Conservation (phyloP, 176 grass and related monocot species). For the Oryza coarctata region DNA sequence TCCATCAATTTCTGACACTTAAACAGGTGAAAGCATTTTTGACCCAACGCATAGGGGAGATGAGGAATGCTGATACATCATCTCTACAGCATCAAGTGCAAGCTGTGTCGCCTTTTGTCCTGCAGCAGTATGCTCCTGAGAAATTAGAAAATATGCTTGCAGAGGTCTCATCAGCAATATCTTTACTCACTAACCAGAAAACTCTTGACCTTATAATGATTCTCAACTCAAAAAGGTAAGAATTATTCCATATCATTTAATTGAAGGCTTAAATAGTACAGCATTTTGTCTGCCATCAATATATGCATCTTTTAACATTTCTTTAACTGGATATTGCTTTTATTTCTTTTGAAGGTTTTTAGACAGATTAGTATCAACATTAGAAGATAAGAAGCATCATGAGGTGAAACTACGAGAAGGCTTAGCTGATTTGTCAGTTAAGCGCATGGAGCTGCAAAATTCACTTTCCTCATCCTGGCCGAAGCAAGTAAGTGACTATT, state of each 20-base stretch:
- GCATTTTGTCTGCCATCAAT: conserved; percentile 12
- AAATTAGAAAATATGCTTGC: conserved; percentile 62
- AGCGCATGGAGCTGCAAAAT: conserved; percentile 93
- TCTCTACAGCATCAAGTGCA: conserved; percentile 96
- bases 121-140: conserved; percentile 85
- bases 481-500: conserved; percentile 64
- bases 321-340: conserved; percentile 18
- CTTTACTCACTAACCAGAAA: conserved; percentile 80
- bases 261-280: background rate
- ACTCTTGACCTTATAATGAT: conserved; percentile 96
- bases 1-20: conserved; percentile 28
- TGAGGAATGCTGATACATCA: conserved; percentile 70
- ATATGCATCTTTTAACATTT: background rate
- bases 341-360: conserved; percentile 59
- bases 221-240: conserved; percentile 90
- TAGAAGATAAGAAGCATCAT: conserved; percentile 97
- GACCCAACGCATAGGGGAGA: conserved; percentile 66
- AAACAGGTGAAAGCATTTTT: conserved; percentile 86
- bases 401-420: conserved; percentile 75
- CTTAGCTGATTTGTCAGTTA: conserved; percentile 75
- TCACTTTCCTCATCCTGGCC: conserved; percentile 88
- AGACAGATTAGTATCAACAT: conserved; percentile 71
- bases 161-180: conserved; percentile 69
- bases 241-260: background rate
- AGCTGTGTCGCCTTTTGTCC: conserved; percentile 85